Evolutionary conservation across 176 grass and related monocot species (phyloP), one percentile per base, ranked within the genome.

Genomic region (Aegilops speltoides): DNA sequence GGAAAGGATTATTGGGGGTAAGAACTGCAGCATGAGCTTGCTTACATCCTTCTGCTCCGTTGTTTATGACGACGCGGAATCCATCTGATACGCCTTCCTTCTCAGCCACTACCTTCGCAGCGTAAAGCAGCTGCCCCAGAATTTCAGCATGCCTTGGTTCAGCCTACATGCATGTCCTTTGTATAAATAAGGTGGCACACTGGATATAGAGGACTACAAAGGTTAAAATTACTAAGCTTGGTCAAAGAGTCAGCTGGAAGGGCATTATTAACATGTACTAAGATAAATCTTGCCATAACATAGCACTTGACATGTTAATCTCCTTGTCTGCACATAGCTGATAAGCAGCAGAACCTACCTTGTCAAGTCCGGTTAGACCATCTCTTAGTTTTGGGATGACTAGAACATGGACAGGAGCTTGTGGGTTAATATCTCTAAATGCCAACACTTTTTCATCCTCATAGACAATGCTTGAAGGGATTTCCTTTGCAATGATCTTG

Each of bases 401-500:
- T 69, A 98, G 32, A 77, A 98, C 85, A 26, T 98, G 96, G 8
- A 98, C 91, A 64, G 93, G 96, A 79, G 96, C 93, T 91, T 98
- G 91, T n/a, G 93, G 93, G 67, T 88, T 92, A 70, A 95, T 86
- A 86, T 98, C 93, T 88, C 82, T 92, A 85, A 98, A 98, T 36
- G 96, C 96, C 36, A 98, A 56, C 1, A 98, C 96, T 75, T 98
- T 98, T 6, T 98, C 96, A 82, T 98, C 96, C 73, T 98, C 96
- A 33, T 88, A 98, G 36, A 98, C 81, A 61, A 98, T 79, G 50
- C 70, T 87, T 48, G 91, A 92, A 78, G 93, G 90, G 77, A 95
- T 98, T 82, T 95, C 93, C 88, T 91, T 98, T 61, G 96, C 81
- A 72, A 98, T 98, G 40, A 98, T 98, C 90, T 98, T 95, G 90